Evolutionary conservation across 768 basidiomycete species (phyloP), one percentile per base, ranked within the genome.

Genomic region (Russula earlei): DNA sequence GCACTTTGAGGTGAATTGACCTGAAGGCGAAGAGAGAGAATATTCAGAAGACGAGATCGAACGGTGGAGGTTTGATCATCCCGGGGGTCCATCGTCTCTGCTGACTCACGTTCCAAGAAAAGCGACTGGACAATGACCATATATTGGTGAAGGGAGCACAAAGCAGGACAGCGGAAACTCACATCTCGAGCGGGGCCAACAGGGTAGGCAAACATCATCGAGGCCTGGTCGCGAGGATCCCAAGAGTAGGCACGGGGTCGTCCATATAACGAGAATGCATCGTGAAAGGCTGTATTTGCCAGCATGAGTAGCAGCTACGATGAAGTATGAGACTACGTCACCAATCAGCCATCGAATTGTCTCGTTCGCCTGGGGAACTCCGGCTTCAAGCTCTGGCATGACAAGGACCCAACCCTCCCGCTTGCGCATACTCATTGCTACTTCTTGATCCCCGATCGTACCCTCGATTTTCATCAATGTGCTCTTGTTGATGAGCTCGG

Each of bases 171-270:
- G 20, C 53, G 31, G 54, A 38, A 17, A 74, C 88, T 62, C 66
- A 95, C 93, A 67, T 92, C 87, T 69, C 83, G 85, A 56, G 80
- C 72, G 4, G 85, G 81, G 1, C 91, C 93, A 46, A 90, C 83
- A 7, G 95, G 94, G 67, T 97, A 96, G 0, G 84, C 91, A 69
- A 94, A 98, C 84, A 97, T 93, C 69, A 95, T 77, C 10, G 89
- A 91, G 8, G 69, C 67, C 0, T 83, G 79, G 67, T 95, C 84
- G 14, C 86, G 79, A 50, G 89, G 89, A 64, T 98, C 89, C 91
- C 91, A 97, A 25, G 81, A 85, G 73, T 94, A 96, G 22, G 75
- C 71, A 22, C 81, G 78, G 5, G 93, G 92, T 45, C 95, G 79
- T 31, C 96, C 95, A 66, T 97, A 95, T 20, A 98, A 74, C 49